Evolutionary conservation across 2,329 filamentous ascomycete species (phyloP), one percentile per base, ranked within the genome.

Genomic region (Diaporthe velutina): DNA sequence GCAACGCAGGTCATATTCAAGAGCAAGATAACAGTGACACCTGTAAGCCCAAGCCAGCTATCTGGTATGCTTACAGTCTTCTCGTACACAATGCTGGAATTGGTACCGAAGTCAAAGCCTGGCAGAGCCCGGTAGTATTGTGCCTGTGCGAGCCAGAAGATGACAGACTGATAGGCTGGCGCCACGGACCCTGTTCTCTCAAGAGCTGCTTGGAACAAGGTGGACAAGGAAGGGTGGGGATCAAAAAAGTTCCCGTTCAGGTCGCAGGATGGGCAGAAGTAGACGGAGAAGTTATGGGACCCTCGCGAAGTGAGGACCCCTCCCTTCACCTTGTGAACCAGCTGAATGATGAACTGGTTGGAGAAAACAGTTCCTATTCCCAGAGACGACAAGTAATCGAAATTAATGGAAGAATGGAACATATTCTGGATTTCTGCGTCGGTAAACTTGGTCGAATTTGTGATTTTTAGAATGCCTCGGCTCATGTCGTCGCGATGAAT

Each of bases 131-230:
- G 33, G 17, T 70, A 70, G 28, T 70, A 70, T 9, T 54, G 45
- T 4, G 40, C 30, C 13, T 70, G 64, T 15, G 64, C 45, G 7
- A 70, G n/a, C 64, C 40, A 70, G 28, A 70, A 70, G 5, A 70
- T 17, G 5, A 70, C 15, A 12, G 42, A 35, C 22, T 52, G 45
- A 6, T 13, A 48, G 4, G 64, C 42, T 10, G 64, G 45, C 3
- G 64, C 64, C 5, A 54, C 35, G 7, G 64, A 70, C 3, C 45
- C 64, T 3, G 64, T 70, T 33, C 13, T 52, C 12, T 54, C 30
- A 25, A 52, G 25, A 4, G 33, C n/a, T 13, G 45, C 45, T 4
- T 55, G 28, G 28, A 70, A 55, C 12, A 70, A 12, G 2, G 52
- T 15, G 9, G 42, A 54, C 3, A 35, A 19, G 6, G 25, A 12